Evolutionary conservation across 495 filamentous ascomycete species (phyloP).

Genomic region (Xylaria bambusicola): DNA sequence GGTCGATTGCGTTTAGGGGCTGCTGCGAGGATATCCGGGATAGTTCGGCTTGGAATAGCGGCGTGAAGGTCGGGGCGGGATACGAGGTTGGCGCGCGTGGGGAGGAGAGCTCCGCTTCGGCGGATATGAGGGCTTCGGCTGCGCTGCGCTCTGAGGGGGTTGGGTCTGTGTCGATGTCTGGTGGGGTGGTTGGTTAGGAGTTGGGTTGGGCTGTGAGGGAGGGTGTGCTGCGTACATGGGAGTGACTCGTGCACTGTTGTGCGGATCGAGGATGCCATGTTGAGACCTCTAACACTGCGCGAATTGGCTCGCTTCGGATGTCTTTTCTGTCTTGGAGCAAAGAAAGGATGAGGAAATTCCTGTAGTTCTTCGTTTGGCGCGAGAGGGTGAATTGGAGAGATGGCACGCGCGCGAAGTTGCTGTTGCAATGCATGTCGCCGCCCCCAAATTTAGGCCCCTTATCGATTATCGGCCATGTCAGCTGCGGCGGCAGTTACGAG

Average conservation of each 20-base stretch:
- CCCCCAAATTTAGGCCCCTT: slow-evolving; percentile 1
- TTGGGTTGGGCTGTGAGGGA: slow-evolving; percentile 3
- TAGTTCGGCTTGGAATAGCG: slow-evolving; percentile 65
- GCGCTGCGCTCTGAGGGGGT: slow-evolving; percentile 57
- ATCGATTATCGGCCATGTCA: not conserved
- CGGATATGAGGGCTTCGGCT: slow-evolving; percentile 64
- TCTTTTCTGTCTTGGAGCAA: no score
- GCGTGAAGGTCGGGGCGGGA: slow-evolving; percentile 52
- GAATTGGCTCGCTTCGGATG: no score
- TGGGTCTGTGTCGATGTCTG: slow-evolving; percentile 72
- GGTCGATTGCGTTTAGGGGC: slow-evolving; percentile 69
- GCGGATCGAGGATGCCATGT: slow-evolving; percentile 64
- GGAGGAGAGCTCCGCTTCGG: slow-evolving; percentile 59
- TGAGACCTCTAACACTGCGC: not conserved
- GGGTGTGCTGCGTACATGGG: slow-evolving; percentile 61
- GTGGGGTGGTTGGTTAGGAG: slow-evolving; percentile 23
- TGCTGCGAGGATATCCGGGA: slow-evolving; percentile 30
- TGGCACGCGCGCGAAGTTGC: not conserved
- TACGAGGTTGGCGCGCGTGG: slow-evolving; percentile 41
- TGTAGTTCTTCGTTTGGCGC: no score
- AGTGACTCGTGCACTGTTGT: slow-evolving; percentile 78
- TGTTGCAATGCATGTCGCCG: not conserved
- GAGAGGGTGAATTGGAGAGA: no score
- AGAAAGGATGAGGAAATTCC: no score
- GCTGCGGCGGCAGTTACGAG: no score